phyloP scores from a whole-genome alignment of 331 rosid genomes.

The Cucumis variabilis region DNA sequence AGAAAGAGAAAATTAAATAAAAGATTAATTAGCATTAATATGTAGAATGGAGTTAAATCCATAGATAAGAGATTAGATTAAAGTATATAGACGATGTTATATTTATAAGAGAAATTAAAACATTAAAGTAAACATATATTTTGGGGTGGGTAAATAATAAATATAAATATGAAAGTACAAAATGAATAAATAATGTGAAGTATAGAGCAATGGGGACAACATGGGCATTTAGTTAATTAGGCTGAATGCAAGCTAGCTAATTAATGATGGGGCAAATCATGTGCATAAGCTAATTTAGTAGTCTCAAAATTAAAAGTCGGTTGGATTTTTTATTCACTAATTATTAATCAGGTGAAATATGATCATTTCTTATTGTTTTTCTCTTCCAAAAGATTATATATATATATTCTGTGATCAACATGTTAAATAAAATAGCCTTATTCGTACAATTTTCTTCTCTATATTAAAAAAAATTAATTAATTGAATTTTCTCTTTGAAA shows the following conservation, averaged over 20 bases:
- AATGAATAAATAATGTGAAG: background rate
- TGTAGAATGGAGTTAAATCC: too few species aligned
- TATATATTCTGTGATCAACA: background rate
- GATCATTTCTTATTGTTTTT: background rate
- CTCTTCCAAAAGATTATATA: too few species aligned
- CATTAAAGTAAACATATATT: too few species aligned
- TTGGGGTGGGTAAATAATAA: too few species aligned
- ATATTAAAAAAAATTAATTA: background rate
- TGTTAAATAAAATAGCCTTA: background rate
- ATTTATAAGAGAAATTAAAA: too few species aligned
- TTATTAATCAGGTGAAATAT: slow-evolving; percentile 33
- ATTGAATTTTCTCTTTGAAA: background rate
- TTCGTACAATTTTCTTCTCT: background rate
- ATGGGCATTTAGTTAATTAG: slow-evolving; percentile 28
- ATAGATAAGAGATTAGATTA: too few species aligned
- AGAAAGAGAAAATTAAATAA: too few species aligned
- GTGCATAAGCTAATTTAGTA: slow-evolving; percentile 31
- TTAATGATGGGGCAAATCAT: slow-evolving; percentile 20
- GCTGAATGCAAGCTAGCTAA: background rate
- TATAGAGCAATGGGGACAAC: background rate
- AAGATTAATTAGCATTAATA: too few species aligned
- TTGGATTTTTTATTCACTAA: slow-evolving; percentile 11
- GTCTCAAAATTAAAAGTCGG: slow-evolving; percentile 14
- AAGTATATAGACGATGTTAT: too few species aligned
- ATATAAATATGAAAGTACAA: too few species aligned